A percentile compares a stretch with the other conserved stretches of the same genome.
phyloP scores from a whole-genome alignment of 148 eudicot species.

The Agrostemma githago region DNA sequence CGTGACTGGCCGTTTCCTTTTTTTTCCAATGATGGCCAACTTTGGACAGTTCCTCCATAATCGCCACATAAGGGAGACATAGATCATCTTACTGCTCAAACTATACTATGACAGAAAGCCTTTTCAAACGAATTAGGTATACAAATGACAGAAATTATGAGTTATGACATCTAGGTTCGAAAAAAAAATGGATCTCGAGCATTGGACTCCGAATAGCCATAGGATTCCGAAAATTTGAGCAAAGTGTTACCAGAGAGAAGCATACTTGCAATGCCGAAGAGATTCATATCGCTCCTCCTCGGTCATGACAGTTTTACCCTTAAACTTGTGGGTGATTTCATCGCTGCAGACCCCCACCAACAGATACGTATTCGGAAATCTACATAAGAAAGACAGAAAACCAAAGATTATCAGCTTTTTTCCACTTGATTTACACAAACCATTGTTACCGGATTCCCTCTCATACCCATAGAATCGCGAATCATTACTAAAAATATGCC shows the following conservation, averaged over 20 bases:
- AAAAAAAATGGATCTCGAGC: background rate
- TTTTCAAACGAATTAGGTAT: background rate
- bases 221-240: background rate
- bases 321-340: slow-evolving; percentile 50
- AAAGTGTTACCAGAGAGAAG: background rate
- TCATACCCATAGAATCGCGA: no score
- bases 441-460: no score
- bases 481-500: no score
- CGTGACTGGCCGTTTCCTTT: background rate
- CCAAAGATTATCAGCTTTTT: background rate
- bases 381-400: slow-evolving; percentile 5
- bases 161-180: no score
- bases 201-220: background rate
- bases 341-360: slow-evolving; percentile 76
- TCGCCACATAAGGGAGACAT: background rate
- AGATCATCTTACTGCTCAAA: background rate
- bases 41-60: background rate
- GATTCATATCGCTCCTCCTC: slow-evolving; percentile 68
- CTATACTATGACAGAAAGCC: background rate
- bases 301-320: slow-evolving; percentile 77
- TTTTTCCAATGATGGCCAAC: background rate
- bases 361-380: slow-evolving; percentile 67
- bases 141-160: no score
- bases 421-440: background rate
- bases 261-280: slow-evolving; percentile 74